Evolutionary conservation across 768 basidiomycete genomes (phyloP), one percentile per base, ranked within the genome.

Genomic region (Termitomyces sp.): DNA sequence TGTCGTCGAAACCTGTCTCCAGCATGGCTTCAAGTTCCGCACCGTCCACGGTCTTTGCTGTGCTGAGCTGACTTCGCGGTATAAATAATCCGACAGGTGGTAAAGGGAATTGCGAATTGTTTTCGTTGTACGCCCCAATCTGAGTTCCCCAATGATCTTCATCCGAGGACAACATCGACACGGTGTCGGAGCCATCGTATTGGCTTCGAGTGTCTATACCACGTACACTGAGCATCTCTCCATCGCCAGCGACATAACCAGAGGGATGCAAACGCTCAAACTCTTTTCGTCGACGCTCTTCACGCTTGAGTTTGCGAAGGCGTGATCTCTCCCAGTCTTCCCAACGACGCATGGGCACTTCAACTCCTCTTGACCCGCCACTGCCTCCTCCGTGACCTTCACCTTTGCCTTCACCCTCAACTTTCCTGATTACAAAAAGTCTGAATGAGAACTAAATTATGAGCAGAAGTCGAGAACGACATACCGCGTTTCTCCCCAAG

Each of bases 251-350:
- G 52, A 79, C 71, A 67, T 85, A 88, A 41, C 90, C 89, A 16
- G 80, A 75, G 32, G 88, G 87, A 68, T 90, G 86, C 35, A 77
- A 70, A 45, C 91, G 83, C 66, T 94, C 94, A 63, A 97, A 81
- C 7, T 98, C 94, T 65, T 77, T 79, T 57, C 88, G 75, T 57
- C 93, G 78, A 62, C 87, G 80, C 64, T 94, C 92, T 66, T 97
- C 95, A 2, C 97, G 86, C 60, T 83, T 85, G 33, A 96, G 61
- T 73, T 98, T 98, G 52, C 96, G 88, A 48, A 98, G 78, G 45
- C 97, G 82, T 26, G 94, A 96, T 24, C 94, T 85, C 68, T 99
- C 97, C 97, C 96, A 99, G 65, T 99, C 96, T 72, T 98, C 97
- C 97, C 97, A 99, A 51, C 96, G 82, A n/a, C 96, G 85, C 68